Evolutionary conservation across 2,329 filamentous ascomycete genomes (phyloP).

Genomic region (Lachnellula willkommii): DNA sequence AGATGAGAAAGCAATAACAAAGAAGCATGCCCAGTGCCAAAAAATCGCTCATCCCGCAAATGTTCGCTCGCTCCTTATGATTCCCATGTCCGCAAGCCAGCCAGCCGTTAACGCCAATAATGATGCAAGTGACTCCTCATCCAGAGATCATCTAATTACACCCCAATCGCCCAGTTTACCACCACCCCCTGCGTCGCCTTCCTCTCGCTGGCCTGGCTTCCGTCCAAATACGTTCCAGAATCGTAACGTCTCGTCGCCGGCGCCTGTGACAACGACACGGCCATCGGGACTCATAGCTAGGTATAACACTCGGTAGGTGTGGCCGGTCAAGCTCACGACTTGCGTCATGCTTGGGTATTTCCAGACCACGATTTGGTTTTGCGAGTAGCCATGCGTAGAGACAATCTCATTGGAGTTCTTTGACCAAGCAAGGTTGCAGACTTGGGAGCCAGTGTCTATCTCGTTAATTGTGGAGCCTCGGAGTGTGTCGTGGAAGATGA

Average conservation of each 20-base stretch:
- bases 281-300: conserved; percentile 97
- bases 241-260: conserved; percentile 88
- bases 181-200: conserved; percentile 56
- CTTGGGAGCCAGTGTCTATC: conserved; percentile 93
- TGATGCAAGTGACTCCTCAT: conserved; percentile 1
- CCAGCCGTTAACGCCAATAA: background rate
- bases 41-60: background rate
- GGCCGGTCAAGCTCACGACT: conserved; percentile 88
- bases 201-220: conserved; percentile 63
- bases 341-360: conserved; percentile 99
- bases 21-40: background rate
- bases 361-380: conserved; percentile 99
- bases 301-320: conserved; percentile 94
- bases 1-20: background rate
- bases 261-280: conserved; percentile 87
- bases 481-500: conserved; percentile 96
- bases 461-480: conserved; percentile 78
- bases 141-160: conserved; percentile 60
- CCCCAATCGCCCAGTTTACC: conserved; percentile 72
- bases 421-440: conserved; percentile 97
- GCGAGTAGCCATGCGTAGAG: conserved; percentile 92
- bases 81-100: background rate
- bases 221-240: conserved; percentile 97
- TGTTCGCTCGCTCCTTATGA: background rate
- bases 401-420: conserved; percentile 98